A percentile compares a stretch with the other conserved stretches of the same genome.
These are phyloP conservation scores for Musa balbisiana DNA, from an alignment of 202 grass and related monocot species.

Conservation along the genomic window DNA sequence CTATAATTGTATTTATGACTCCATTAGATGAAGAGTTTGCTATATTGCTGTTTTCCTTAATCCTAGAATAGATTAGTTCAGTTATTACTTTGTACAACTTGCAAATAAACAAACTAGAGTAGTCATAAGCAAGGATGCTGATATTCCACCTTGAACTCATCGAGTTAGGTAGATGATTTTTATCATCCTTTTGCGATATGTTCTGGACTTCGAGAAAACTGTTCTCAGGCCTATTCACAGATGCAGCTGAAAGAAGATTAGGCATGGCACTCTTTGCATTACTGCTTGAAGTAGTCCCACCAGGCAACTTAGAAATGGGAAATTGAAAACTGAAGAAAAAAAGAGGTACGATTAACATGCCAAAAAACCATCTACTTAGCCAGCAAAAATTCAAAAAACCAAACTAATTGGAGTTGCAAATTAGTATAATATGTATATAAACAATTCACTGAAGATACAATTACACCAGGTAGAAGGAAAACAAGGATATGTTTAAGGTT, in stretches of 20 bases:
- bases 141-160: slow-evolving; percentile 40
- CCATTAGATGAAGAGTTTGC: neutral
- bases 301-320: slow-evolving; percentile 19
- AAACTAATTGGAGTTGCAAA: too few relatives aligned
- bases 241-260: slow-evolving; percentile 20
- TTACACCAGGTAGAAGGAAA: neutral
- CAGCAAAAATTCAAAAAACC: too few relatives aligned
- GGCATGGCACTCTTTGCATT: slow-evolving; percentile 18
- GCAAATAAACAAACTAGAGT: slow-evolving; percentile 21
- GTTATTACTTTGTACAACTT: neutral
- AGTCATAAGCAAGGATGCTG: slow-evolving; percentile 1
- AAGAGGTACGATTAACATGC: neutral
- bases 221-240: slow-evolving; percentile 17
- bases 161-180: slow-evolving; percentile 32
- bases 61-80: neutral
- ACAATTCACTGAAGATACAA: neutral
- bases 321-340: slow-evolving; percentile 29
- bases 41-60: neutral
- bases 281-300: slow-evolving; percentile 26
- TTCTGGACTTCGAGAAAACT: slow-evolving; percentile 32
- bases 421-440: neutral
- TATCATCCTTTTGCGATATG: slow-evolving; percentile 33
- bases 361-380: neutral
- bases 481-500: neutral
- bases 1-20: neutral